Percentiles rank a stretch among this genome's conserved stretches.
Conservation (phyloP, 75 land plant species). For the Cupressus sempervirens region DNA sequence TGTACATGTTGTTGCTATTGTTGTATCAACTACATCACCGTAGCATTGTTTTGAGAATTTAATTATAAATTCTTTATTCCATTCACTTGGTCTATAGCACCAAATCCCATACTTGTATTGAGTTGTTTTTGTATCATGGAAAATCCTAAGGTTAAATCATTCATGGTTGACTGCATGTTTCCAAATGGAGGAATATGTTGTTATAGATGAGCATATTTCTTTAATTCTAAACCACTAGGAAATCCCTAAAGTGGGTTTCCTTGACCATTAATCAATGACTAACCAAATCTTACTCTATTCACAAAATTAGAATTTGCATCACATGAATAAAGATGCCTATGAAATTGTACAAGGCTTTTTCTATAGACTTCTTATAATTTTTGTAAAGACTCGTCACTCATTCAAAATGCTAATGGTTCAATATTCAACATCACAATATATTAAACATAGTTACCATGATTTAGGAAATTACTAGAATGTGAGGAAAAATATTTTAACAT, state of each 20-base stretch:
- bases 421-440: too few relatives aligned
- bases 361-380: too few relatives aligned
- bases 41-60: constrained; percentile 23
- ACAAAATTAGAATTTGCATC: constrained; percentile 29
- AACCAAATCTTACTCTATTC: constrained; percentile 35
- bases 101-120: constrained; percentile 14
- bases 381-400: too few relatives aligned
- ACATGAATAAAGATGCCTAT: too few relatives aligned
- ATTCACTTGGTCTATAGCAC: constrained; percentile 17
- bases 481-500: too few relatives aligned
- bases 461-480: too few relatives aligned
- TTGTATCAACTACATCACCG: constrained; percentile 36
- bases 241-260: constrained; percentile 13
- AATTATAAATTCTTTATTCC: not conserved
- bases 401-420: too few relatives aligned
- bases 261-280: constrained; percentile 34
- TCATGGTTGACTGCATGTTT: constrained; percentile 7
- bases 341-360: too few relatives aligned
- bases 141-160: constrained; percentile 22
- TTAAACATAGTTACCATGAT: too few relatives aligned
- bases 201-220: constrained; percentile 23
- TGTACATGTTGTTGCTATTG: constrained; percentile 22
- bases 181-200: not conserved
- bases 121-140: constrained; percentile 24
- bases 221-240: constrained; percentile 4